phyloP scores from a whole-genome alignment of 2,329 filamentous ascomycete genomes.

The Cladosporium sp. region DNA sequence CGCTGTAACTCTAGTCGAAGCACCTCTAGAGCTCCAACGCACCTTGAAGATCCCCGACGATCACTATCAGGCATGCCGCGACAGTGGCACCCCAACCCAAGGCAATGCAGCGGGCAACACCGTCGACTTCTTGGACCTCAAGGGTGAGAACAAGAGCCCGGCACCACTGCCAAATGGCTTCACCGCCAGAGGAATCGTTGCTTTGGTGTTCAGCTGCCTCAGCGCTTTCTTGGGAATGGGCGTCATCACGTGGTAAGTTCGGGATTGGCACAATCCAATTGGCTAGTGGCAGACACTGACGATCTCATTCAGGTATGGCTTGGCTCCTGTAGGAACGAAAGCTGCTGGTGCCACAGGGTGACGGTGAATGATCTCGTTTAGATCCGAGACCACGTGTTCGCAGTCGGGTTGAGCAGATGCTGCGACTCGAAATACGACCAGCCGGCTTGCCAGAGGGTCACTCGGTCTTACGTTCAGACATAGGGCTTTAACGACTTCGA shows the following conservation, averaged over 20 bases:
- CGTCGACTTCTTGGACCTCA: conserved; percentile 61
- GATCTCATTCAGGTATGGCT: background rate
- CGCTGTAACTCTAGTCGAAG: conserved; percentile 54
- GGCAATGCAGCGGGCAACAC: conserved; percentile 79
- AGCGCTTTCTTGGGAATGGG: conserved; percentile 68
- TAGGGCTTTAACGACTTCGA: background rate
- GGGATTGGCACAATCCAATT: background rate
- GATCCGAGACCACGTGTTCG: too few species aligned
- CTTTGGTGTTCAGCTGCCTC: conserved; percentile 70
- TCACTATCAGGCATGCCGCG: conserved; percentile 62
- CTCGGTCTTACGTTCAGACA: too few species aligned
- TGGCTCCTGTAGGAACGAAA: background rate
- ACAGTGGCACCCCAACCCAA: conserved; percentile 49
- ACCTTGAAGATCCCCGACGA: conserved; percentile 61
- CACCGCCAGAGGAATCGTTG: conserved; percentile 69
- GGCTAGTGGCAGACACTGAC: background rate
- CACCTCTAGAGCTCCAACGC: conserved; percentile 60
- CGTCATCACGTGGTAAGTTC: conserved; percentile 66
- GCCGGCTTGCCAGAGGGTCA: background rate
- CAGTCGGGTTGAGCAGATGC: background rate
- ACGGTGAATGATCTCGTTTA: background rate
- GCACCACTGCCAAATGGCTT: conserved; percentile 66
- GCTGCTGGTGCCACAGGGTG: background rate
- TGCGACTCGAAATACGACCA: background rate
- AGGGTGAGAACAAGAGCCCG: conserved; percentile 59